Percentiles rank a stretch among this genome's conserved stretches.
phyloP scores from a whole-genome alignment of 2,329 filamentous ascomycete genomes.

The Aschersonia sp. region DNA sequence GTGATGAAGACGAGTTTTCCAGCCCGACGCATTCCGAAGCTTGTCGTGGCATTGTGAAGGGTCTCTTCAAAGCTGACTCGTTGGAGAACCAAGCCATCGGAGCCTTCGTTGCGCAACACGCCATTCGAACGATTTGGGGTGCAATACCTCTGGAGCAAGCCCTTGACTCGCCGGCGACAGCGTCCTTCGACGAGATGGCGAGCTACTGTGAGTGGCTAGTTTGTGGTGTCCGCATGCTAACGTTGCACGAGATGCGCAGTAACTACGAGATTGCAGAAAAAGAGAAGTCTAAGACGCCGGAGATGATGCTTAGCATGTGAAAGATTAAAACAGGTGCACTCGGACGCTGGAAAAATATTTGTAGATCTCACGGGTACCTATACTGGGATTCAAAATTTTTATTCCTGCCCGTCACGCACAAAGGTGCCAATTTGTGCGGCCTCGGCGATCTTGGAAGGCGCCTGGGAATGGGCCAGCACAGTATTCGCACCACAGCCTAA shows the following conservation, averaged over 20 bases:
- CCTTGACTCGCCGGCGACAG: not conserved
- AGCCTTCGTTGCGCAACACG: not conserved
- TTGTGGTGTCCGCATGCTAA: not conserved
- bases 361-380: not conserved
- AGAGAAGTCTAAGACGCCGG: not conserved
- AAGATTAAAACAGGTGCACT: not conserved
- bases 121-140: not conserved
- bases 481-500: not conserved
- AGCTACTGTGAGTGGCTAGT: not conserved
- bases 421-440: not conserved
- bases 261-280: not conserved
- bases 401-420: not conserved
- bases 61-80: not conserved
- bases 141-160: not conserved
- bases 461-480: not conserved
- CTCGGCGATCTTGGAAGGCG: not conserved
- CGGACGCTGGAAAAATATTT: not conserved
- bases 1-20: not conserved
- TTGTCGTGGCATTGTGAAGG: not conserved
- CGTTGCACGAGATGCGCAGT: not conserved
- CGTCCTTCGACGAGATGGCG: not conserved
- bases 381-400: not conserved
- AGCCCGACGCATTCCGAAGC: not conserved
- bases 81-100: not conserved
- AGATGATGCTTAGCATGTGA: not conserved